Evolutionary conservation across 352 stramenopile genomes (phyloP).

Genomic region (Phytophthora sojae): DNA sequence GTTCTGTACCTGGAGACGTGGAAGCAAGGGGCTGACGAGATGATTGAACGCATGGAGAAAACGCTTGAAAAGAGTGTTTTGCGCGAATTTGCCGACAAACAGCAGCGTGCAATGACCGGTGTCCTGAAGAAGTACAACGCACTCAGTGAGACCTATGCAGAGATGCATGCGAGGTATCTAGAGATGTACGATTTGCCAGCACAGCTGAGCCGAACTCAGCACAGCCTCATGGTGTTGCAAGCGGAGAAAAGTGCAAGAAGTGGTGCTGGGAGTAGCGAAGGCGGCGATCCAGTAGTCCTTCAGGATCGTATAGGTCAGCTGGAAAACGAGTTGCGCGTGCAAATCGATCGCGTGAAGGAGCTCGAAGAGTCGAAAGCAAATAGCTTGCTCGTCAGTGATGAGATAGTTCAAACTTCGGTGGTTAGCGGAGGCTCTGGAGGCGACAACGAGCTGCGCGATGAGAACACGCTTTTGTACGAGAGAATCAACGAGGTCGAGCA

Average conservation of each 20-base stretch:
- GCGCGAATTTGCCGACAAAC: conserved; percentile 54
- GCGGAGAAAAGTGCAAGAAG: conserved; percentile 37
- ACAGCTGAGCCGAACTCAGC: conserved; percentile 52
- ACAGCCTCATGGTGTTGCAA: conserved; percentile 60
- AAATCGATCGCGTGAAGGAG: conserved; percentile 52
- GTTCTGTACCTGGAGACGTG: conserved; percentile 93
- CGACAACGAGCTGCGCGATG: conserved; percentile 49
- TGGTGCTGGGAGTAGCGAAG: background rate
- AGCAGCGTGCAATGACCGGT: conserved; percentile 39
- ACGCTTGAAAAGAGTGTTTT: conserved; percentile 69
- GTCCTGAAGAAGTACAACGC: conserved; percentile 50
- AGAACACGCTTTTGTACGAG: conserved; percentile 69
- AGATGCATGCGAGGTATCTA: conserved; percentile 63
- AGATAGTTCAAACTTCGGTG: conserved; percentile 13
- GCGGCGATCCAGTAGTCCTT: conserved; percentile 17
- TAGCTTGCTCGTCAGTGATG: conserved; percentile 9
- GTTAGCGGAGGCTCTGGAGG: background rate
- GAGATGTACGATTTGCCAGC: conserved; percentile 53
- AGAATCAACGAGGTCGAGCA: conserved; percentile 80
- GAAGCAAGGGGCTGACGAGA: conserved; percentile 77
- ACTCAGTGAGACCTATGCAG: conserved; percentile 51
- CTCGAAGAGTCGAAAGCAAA: conserved; percentile 47
- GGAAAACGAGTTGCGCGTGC: conserved; percentile 52
- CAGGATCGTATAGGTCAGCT: conserved; percentile 58
- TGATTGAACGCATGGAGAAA: conserved; percentile 69